Percentiles rank a stretch among this genome's conserved stretches.
phyloP scores from a whole-genome alignment of 305 asterid species.

The Plantago coronopus region DNA sequence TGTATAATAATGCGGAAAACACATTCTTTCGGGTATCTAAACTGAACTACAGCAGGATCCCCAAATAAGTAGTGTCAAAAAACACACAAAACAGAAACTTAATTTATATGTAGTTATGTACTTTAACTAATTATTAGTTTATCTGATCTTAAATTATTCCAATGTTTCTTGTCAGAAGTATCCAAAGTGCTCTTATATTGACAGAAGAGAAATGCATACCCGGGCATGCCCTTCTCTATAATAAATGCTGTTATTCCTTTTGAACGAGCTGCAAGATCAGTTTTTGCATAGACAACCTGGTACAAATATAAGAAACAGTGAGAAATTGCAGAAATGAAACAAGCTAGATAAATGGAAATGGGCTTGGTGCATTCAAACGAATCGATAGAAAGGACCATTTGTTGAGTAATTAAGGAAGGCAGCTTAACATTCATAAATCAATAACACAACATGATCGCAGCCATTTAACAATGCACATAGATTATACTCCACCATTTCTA shows the following conservation, averaged over 20 bases:
- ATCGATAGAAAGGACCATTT: background rate
- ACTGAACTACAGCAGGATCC: background rate
- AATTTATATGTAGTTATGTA: no score
- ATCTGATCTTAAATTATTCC: no score
- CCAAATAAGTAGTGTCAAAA: background rate
- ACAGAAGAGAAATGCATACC: slow-evolving; percentile 54
- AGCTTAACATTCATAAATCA: background rate
- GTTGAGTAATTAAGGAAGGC: no score
- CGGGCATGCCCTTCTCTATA: slow-evolving; percentile 89
- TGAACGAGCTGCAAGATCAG: slow-evolving; percentile 68
- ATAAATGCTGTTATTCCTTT: slow-evolving; percentile 98
- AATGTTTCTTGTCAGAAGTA: no score
- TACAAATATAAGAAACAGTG: slow-evolving; percentile 3
- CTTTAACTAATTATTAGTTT: no score
- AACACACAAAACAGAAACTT: no score
- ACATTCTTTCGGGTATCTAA: background rate
- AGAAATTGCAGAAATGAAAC: background rate
- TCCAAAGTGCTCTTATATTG: slow-evolving; percentile 1
- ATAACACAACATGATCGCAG: background rate
- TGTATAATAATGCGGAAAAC: no score
- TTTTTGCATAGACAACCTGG: slow-evolving; percentile 97
- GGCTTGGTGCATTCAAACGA: slow-evolving; percentile 3
- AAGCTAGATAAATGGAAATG: slow-evolving; percentile 2
- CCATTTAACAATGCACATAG: slow-evolving; percentile 5
- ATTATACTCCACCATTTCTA: background rate